A percentile compares a stretch with the other conserved stretches of the same genome.
Conservation (phyloP, 345 rosid genomes). For the Brassica nigra region DNA sequence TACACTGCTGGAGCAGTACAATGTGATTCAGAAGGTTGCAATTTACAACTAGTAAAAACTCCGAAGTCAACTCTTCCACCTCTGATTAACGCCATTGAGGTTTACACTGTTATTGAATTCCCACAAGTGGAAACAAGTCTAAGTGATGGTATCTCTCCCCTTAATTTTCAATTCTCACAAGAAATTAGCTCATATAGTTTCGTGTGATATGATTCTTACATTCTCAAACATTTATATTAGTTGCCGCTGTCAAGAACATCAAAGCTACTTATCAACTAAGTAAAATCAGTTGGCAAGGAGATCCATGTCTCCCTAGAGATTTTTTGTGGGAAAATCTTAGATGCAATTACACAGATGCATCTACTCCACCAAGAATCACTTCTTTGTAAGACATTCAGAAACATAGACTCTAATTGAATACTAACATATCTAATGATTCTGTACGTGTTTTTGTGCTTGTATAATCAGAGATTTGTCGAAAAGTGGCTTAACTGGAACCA, state of each 20-base stretch:
- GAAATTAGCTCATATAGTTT: not conserved
- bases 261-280: slow-evolving; percentile 40
- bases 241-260: slow-evolving; percentile 42
- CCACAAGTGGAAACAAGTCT: not conserved
- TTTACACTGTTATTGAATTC: slow-evolving; percentile 21
- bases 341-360: slow-evolving; percentile 28
- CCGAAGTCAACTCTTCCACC: slow-evolving; percentile 27
- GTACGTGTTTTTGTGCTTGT: not conserved
- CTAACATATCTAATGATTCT: not conserved
- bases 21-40: slow-evolving; percentile 20
- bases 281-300: slow-evolving; percentile 53
- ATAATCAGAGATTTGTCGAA: slow-evolving; percentile 34
- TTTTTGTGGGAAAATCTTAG: slow-evolving; percentile 43
- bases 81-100: slow-evolving; percentile 30
- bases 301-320: slow-evolving; percentile 45
- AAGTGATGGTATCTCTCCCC: slow-evolving; percentile 24
- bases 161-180: not conserved
- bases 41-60: slow-evolving; percentile 17
- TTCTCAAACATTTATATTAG: not conserved
- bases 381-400: slow-evolving; percentile 45
- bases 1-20: not conserved
- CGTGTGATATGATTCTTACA: not conserved
- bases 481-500: slow-evolving; percentile 41
- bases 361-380: slow-evolving; percentile 38
- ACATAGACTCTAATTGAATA: not conserved